Conservation (phyloP, 2,329 filamentous ascomycete species). For the Akanthomyces uredinophilus region DNA sequence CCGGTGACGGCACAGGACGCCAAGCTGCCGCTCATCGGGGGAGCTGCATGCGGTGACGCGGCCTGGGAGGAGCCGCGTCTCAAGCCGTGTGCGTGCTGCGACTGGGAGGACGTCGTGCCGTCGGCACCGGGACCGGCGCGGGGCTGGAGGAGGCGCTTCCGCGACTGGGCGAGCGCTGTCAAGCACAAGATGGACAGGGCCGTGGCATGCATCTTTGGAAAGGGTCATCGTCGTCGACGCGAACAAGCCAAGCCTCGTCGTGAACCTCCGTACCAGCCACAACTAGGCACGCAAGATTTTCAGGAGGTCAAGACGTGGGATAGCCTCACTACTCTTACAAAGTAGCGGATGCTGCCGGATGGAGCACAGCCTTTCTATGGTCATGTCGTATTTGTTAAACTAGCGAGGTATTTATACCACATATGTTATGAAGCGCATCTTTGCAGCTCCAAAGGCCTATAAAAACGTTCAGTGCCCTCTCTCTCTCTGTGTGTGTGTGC, state of each 20-base stretch:
- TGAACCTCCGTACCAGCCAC: too few species aligned
- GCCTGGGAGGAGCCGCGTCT: too few species aligned
- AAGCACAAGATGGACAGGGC: not conserved
- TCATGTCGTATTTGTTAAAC: conserved; percentile 1
- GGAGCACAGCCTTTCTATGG: not conserved
- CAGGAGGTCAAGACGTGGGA: too few species aligned
- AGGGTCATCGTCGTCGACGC: too few species aligned
- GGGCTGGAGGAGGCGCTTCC: not conserved
- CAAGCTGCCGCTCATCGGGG: too few species aligned
- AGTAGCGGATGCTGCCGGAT: not conserved
- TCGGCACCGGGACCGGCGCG: not conserved
- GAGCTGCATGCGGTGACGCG: too few species aligned
- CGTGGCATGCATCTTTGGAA: too few species aligned
- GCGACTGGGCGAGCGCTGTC: not conserved
- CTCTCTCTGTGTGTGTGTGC: not conserved
- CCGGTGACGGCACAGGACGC: too few species aligned
- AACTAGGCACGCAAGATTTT: too few species aligned
- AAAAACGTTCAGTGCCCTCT: not conserved
- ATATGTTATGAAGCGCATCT: not conserved
- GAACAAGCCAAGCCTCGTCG: too few species aligned
- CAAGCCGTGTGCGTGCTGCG: too few species aligned
- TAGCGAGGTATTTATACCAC: not conserved
- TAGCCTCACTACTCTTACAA: too few species aligned
- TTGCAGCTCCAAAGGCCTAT: not conserved
- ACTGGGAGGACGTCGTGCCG: not conserved